A percentile compares a stretch with the other conserved stretches of the same genome.
Conservation (phyloP, 257 asterid genomes). For the Anisodus acutangulus region DNA sequence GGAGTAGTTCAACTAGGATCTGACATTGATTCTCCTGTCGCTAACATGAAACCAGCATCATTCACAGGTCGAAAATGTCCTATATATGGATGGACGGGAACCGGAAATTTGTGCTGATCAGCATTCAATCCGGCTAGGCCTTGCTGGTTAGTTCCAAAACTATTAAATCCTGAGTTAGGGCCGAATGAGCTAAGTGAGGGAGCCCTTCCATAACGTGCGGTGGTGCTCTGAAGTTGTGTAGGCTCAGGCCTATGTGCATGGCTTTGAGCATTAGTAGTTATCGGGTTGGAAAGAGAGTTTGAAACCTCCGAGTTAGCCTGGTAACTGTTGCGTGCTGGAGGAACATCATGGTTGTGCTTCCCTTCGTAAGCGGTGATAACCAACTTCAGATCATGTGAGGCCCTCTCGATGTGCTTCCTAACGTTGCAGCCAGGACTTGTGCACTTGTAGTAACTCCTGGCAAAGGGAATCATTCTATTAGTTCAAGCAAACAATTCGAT, state of each 20-base stretch:
- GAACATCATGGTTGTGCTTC: constrained; percentile 83
- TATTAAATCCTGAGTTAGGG: constrained; percentile 43
- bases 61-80: constrained; percentile 43
- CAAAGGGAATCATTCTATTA: constrained; percentile 11
- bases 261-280: constrained; percentile 39
- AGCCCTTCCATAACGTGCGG: constrained; percentile 51
- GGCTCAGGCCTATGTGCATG: constrained; percentile 54
- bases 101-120: constrained; percentile 44
- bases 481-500: neutral
- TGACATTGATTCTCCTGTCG: constrained; percentile 58
- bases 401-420: constrained; percentile 86
- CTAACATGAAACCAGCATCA: constrained; percentile 48
- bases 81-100: constrained; percentile 47
- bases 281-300: constrained; percentile 34
- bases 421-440: constrained; percentile 76
- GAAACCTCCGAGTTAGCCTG: constrained; percentile 47
- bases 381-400: constrained; percentile 69
- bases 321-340: constrained; percentile 71
- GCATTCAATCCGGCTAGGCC: constrained; percentile 47
- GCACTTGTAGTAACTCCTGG: constrained; percentile 92
- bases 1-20: constrained; percentile 50
- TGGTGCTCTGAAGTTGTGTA: constrained; percentile 48
- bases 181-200: constrained; percentile 46
- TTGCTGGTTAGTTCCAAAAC: constrained; percentile 56
- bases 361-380: constrained; percentile 84